Evolutionary conservation across 83 land plant species (phyloP).

Genomic region (Picea engelmannii): DNA sequence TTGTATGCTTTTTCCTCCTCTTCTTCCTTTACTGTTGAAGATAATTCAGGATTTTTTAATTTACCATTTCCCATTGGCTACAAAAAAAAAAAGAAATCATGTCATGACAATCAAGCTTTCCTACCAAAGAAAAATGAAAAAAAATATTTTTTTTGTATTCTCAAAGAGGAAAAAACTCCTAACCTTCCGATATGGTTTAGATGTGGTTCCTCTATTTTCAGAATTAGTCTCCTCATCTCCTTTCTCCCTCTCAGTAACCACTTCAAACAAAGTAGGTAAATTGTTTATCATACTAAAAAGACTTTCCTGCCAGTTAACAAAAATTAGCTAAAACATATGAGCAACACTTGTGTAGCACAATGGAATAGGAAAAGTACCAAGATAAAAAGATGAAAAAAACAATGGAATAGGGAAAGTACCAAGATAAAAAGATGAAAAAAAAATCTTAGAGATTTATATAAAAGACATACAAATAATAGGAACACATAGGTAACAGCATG

Average conservation of each 20-base stretch:
- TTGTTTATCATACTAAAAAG: constrained; percentile 92
- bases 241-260: constrained; percentile 78
- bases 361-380: no score
- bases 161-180: background rate
- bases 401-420: no score
- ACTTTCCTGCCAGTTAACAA: no score
- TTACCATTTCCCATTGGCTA: constrained; percentile 62
- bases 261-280: constrained; percentile 88
- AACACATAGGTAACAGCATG: no score
- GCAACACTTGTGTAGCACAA: no score
- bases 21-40: background rate
- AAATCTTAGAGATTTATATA: no score
- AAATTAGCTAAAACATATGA: no score
- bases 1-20: constrained; percentile 57
- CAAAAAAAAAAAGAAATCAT: background rate
- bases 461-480: no score
- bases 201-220: constrained; percentile 74
- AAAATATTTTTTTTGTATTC: background rate
- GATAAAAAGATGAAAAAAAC: no score
- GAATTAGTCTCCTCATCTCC: constrained; percentile 61
- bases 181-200: constrained; percentile 53
- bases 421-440: no score
- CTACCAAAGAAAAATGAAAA: background rate
- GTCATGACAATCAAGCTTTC: background rate
- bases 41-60: constrained; percentile 45